A percentile compares a stretch with the other conserved stretches of the same genome.
Conservation (phyloP, 306 rosid species). For the Cicer chorassanicum region DNA sequence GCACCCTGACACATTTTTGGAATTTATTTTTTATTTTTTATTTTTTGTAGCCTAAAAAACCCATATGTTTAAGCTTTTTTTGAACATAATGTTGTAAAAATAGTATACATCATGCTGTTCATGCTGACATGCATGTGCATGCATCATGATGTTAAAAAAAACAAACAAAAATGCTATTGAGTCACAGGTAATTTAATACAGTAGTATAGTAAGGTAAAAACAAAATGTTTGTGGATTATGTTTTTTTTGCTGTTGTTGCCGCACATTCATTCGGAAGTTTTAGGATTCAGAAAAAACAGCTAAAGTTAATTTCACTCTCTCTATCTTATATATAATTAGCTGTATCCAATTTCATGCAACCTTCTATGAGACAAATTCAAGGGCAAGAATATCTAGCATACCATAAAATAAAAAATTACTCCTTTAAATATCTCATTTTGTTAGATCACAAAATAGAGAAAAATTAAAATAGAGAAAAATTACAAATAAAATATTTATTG, state of each 20-base stretch:
- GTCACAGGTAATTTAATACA: slow-evolving; percentile 62
- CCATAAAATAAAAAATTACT: not conserved
- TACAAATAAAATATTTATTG: no score
- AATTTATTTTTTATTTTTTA: no score
- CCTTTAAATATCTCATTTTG: no score
- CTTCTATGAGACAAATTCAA: slow-evolving; percentile 36
- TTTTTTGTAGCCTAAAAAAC: slow-evolving; percentile 37
- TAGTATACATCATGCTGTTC: slow-evolving; percentile 41
- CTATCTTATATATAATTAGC: slow-evolving; percentile 48
- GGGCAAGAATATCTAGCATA: not conserved
- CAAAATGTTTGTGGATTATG: slow-evolving; percentile 36
- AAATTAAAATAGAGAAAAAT: no score
- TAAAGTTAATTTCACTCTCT: slow-evolving; percentile 46
- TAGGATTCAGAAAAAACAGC: slow-evolving; percentile 52
- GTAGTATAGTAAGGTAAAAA: slow-evolving; percentile 40
- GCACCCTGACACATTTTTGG: slow-evolving; percentile 47
- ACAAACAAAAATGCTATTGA: slow-evolving; percentile 41
- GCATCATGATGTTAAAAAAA: slow-evolving; percentile 39
- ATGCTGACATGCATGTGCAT: slow-evolving; percentile 47
- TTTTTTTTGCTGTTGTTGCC: slow-evolving; percentile 46
- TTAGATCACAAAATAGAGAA: no score
- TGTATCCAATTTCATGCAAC: slow-evolving; percentile 59
- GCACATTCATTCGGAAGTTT: slow-evolving; percentile 56
- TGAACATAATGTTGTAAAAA: slow-evolving; percentile 30
- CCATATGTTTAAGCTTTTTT: slow-evolving; percentile 21